A percentile compares a stretch with the other conserved stretches of the same genome.
These are phyloP conservation scores for Hericium rajendrae DNA, from an alignment of 768 basidiomycete genomes.

Conservation along the genomic window DNA sequence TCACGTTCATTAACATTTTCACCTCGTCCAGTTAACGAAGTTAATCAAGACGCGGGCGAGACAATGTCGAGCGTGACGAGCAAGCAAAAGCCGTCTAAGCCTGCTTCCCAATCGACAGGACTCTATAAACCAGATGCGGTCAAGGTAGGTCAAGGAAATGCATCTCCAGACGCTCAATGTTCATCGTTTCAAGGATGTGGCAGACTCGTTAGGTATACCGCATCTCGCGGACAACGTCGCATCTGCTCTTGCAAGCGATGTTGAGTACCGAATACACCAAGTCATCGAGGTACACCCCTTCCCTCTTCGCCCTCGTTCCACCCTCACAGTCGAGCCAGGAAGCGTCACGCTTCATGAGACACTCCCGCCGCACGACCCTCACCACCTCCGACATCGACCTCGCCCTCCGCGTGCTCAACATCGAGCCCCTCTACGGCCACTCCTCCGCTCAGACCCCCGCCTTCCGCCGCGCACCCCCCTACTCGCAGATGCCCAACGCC, in stretches of 20 bases:
- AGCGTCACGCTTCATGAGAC: slow-evolving; percentile 94
- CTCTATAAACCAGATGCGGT: slow-evolving; percentile 14
- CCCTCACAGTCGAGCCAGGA: slow-evolving; percentile 41
- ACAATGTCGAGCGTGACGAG: neutral
- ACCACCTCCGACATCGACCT: slow-evolving; percentile 88
- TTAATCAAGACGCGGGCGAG: too few species aligned
- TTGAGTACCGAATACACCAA: slow-evolving; percentile 93
- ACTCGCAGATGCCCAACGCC: slow-evolving; percentile 35
- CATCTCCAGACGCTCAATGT: neutral
- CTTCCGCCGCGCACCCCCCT: slow-evolving; percentile 47
- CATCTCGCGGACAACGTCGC: slow-evolving; percentile 72
- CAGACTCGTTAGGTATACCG: slow-evolving; percentile 75
- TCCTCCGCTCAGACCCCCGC: slow-evolving; percentile 51
- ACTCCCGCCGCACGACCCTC: slow-evolving; percentile 83
- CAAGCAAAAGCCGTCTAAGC: slow-evolving; percentile 10
- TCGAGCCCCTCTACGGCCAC: slow-evolving; percentile 92
- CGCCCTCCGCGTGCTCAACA: slow-evolving; percentile 88
- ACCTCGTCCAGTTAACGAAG: too few species aligned
- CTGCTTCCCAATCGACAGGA: slow-evolving; percentile 6
- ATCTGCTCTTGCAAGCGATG: slow-evolving; percentile 84
- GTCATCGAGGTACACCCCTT: slow-evolving; percentile 68
- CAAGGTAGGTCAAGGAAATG: slow-evolving; percentile 5
- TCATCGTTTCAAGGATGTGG: slow-evolving; percentile 59
- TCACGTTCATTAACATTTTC: too few species aligned
- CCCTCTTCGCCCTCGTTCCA: neutral